phyloP scores from a whole-genome alignment of 305 asterid genomes.

The Rubia tinctorum region DNA sequence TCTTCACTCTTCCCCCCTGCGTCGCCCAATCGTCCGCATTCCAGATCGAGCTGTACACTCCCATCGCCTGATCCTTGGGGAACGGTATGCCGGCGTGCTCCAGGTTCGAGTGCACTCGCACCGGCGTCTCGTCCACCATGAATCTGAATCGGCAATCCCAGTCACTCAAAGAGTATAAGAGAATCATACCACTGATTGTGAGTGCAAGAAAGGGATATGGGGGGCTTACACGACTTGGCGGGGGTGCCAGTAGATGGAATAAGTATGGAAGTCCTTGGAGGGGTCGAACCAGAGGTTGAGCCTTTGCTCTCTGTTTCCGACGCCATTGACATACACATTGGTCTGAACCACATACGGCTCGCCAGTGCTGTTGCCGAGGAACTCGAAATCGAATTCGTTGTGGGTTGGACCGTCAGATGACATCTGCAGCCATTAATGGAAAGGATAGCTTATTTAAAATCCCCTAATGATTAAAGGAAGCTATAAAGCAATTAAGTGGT shows the following conservation, averaged over 20 bases:
- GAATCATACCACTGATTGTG: background rate
- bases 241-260: conserved; percentile 74
- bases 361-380: conserved; percentile 78
- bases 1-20: conserved; percentile 82
- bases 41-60: conserved; percentile 91
- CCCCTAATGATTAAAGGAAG: background rate
- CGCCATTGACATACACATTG: conserved; percentile 77
- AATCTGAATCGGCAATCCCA: conserved; percentile 40
- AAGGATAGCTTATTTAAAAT: background rate
- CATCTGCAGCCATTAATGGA: conserved; percentile 45
- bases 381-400: conserved; percentile 90
- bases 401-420: conserved; percentile 82
- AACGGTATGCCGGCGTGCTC: conserved; percentile 82
- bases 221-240: conserved; percentile 87
- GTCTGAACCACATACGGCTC: conserved; percentile 89
- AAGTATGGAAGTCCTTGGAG: conserved; percentile 70
- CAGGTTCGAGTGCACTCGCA: conserved; percentile 71
- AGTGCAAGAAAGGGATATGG: conserved; percentile 7
- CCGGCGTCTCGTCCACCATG: conserved; percentile 80
- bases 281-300: conserved; percentile 92
- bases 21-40: conserved; percentile 98
- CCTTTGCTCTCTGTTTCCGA: conserved; percentile 89
- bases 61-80: conserved; percentile 91
- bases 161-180: background rate
- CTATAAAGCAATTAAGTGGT: background rate